Evolutionary conservation across 495 filamentous ascomycete species (phyloP), one percentile per base, ranked within the genome.

Genomic region (Articulospora tetracladia): DNA sequence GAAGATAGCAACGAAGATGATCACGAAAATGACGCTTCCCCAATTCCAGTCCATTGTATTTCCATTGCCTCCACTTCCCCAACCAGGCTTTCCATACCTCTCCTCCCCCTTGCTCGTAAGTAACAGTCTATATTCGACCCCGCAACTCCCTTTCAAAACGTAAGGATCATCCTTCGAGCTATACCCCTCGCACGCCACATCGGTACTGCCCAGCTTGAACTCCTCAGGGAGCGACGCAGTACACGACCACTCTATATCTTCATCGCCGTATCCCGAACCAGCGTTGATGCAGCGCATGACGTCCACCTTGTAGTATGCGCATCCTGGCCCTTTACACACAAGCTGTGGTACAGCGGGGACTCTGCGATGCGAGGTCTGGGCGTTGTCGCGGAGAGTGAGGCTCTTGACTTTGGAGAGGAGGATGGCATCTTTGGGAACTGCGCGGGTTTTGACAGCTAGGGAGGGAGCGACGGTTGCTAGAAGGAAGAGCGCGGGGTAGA

Each of bases 181-280:
- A 72, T 96, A 98, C 10, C 94, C 94, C 68, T 98, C 94, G 71
- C 94, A 98, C 2, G 91, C 77, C 12, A 98, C 94, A 57, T 98
- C 93, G 1, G 94, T 97, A 25, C 81, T 76, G 34, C 92, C 94
- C 13, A 98, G 82, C 69, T 94, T 94, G 70, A 98, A 89, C 66
- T 95, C 89, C 0, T 80, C 69, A 0, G 94, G 94, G 0, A 98
- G 74, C 2, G 80, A 75, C 0, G 94, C 91, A 1, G 83, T 84
- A 73, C 94, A 98, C 0, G 89, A 86, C 94, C 94, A 98, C 70
- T 93, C 83, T 34, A 97, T 76, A 73, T 93, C 85, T 68, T 90
- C 82, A 24, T 76, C 68, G 36, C 78, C 78, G 71, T 93, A 92
- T 27, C 80, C 82, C 7, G 79, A 72, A 54, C 94, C 94, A 47